A percentile compares a stretch with the other conserved stretches of the same genome.
Conservation (phyloP, 345 rosid genomes). For the Toxicodendron radicans region DNA sequence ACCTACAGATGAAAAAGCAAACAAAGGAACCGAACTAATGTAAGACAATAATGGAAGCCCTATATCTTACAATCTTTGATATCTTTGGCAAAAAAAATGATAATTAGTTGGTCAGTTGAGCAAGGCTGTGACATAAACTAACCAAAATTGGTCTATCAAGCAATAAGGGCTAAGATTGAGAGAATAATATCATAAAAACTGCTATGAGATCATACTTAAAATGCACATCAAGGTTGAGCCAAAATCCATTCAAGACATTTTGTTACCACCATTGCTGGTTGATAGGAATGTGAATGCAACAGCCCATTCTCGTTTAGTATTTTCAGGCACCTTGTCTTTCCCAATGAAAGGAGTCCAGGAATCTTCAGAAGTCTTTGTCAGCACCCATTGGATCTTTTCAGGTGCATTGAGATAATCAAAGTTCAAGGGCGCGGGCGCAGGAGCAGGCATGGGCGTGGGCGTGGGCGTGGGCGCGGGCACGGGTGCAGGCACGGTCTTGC, state of each 20-base stretch:
- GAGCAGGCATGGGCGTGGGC: too few relatives aligned
- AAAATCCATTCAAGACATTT: not conserved
- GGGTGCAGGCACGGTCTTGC: not conserved
- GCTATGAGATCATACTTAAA: not conserved
- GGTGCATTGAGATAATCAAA: constrained; percentile 40
- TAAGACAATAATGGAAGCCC: not conserved
- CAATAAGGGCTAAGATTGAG: not conserved
- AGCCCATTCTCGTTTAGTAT: constrained; percentile 34
- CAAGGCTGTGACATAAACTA: not conserved
- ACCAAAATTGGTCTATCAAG: not conserved
- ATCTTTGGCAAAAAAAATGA: not conserved
- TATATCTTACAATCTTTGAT: not conserved
- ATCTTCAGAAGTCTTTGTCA: constrained; percentile 27
- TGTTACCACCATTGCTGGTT: not conserved
- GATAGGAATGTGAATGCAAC: constrained; percentile 25
- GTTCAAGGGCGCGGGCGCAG: not conserved
- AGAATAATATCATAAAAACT: not conserved
- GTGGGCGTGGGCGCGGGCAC: too few relatives aligned
- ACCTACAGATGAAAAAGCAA: not conserved
- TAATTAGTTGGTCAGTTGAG: not conserved
- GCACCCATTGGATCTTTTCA: constrained; percentile 39
- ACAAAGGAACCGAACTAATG: not conserved
- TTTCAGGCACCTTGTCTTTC: constrained; percentile 29
- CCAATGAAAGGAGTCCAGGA: constrained; percentile 38
- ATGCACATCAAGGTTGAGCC: not conserved